Base-by-base conservation (phyloP, 352 stramenopile genomes). In the Achlya hypogyna region DNA sequence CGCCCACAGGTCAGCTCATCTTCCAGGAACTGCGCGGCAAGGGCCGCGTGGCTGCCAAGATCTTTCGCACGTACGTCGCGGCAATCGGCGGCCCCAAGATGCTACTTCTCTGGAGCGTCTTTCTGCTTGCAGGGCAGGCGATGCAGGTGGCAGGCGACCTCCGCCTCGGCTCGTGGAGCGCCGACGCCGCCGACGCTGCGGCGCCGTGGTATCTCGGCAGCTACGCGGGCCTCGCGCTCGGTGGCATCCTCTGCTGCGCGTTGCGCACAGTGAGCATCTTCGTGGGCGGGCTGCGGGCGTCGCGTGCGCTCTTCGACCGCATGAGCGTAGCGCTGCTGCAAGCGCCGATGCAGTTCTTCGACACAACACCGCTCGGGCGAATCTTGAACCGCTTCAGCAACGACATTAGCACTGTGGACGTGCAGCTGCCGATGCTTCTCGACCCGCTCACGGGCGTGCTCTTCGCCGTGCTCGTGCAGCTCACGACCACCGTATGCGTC, bases 401-500 rank as follows among this genome's bases (percentile, higher is more conserved):
- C 34, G 76, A 82, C 62, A 53, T 79, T 22, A 65, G 22, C 1
- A 45, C 62, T 22, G 32, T 72, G 4, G 67, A 72, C 82, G 78
- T 96, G 5, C 84, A 96, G n/a, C 62, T 95, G 27, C 81, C 84
- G 52, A 77, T 84, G 45, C 71, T 78, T 20, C 74, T 77, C 63
- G 79, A 69, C 23, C 72, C 69, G 22, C 82, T 84, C 43, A 68
- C 97, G 12, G 78, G 78, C 14, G 87, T 89, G n/a, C 75, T 86
- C 8, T 78, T 95, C 27, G 85, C 76, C 6, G 91, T 86, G 4
- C 71, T 87, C 0, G 95, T 88, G 65, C 88, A 78, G 31, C 71
- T 96, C 8, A 72, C 87, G 22, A 91, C 88, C 2, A 93, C 96
- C 4, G 71, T 86, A 23, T 78, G 78, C 10, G 81, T 93, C 0